A percentile compares a stretch with the other conserved stretches of the same genome.
Evolutionary conservation across 2,329 filamentous ascomycete genomes (phyloP).

Genomic region (Massarina eburnea): DNA sequence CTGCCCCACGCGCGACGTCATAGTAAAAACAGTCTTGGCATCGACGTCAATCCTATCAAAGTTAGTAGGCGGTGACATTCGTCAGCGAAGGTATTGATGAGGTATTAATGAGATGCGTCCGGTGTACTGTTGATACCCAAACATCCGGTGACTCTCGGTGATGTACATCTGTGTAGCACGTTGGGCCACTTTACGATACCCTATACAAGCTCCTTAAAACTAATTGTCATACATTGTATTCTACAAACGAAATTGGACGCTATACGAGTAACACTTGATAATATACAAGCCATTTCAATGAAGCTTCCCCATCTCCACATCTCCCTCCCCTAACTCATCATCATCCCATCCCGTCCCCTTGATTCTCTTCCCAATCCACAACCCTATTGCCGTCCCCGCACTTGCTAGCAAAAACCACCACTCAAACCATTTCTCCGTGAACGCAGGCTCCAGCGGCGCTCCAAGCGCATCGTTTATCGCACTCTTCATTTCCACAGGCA

Average conservation of each 20-base stretch:
- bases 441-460: constrained; percentile 70
- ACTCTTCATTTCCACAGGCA: constrained; percentile 74
- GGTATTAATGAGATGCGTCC: constrained; percentile 1
- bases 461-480: constrained; percentile 77
- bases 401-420: constrained; percentile 78
- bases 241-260: too few species aligned
- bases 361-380: constrained; percentile 70
- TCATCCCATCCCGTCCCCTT: constrained; percentile 46
- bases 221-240: too few species aligned
- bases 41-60: constrained; percentile 28
- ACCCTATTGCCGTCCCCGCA: constrained; percentile 65
- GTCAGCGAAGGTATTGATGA: constrained; percentile 7
- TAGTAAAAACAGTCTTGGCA: constrained; percentile 15
- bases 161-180: background rate
- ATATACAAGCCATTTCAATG: constrained; percentile 44
- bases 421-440: constrained; percentile 85
- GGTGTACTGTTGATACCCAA: background rate
- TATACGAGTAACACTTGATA: background rate
- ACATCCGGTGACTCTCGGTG: background rate
- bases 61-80: background rate
- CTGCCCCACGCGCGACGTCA: constrained; percentile 32
- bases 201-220: too few species aligned
- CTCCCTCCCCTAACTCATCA: constrained; percentile 48
- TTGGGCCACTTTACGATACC: too few species aligned
- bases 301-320: constrained; percentile 72